Evolutionary conservation across 2,329 filamentous ascomycete species (phyloP), one percentile per base, ranked within the genome.

Genomic region (Colletotrichum karsti): DNA sequence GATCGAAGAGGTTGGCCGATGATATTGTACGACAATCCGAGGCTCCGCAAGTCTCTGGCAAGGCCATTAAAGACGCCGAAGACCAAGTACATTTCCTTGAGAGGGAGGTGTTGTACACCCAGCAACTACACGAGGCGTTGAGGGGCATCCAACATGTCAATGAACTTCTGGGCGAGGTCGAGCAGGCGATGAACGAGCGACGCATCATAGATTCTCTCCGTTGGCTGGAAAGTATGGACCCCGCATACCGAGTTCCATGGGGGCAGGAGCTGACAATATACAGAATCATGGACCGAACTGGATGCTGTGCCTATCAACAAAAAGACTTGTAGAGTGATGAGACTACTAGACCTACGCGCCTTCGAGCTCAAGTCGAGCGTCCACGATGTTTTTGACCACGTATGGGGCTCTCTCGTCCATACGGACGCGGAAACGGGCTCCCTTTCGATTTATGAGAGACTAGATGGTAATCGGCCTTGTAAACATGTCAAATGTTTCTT

Each of bases 11-110:
- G 15, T 90, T 94, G 37, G 94, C 95, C 22, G 91, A 91, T 74
- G 90, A 94, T 65, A 97, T 98, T 66, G 88, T 95, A 5, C 87
- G 90, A 48, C 89, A 94, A 74, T 91, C 94, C 58, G 92, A 95
- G 74, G 88, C 84, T 2, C 87, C 87, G 1, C 83, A 83, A 55
- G 79, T 84, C 2, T 86, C 85, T 0, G 88, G 88, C 3, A 82
- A 87, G 71, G 78, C 83, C 2, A 83, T 87, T 39, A 76, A 84
- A 30, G 83, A 88, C 53, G 86, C 86, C 8, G 85, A 88, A 59
- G 82, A 84, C 22, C 87, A 85, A 72, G 83, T 85, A 9, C 80
- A 82, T n/a, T 90, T 91, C 69, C 78, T 92, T 2, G 80, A 81
- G 28, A 83, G 82, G 24, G 90, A 92, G 75, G 80, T 87, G 15